Percentiles rank a stretch among this genome's conserved stretches.
These are phyloP conservation scores for Kuraishia hungarica DNA, from an alignment of 805 yeast species.

Conservation along the genomic window DNA sequence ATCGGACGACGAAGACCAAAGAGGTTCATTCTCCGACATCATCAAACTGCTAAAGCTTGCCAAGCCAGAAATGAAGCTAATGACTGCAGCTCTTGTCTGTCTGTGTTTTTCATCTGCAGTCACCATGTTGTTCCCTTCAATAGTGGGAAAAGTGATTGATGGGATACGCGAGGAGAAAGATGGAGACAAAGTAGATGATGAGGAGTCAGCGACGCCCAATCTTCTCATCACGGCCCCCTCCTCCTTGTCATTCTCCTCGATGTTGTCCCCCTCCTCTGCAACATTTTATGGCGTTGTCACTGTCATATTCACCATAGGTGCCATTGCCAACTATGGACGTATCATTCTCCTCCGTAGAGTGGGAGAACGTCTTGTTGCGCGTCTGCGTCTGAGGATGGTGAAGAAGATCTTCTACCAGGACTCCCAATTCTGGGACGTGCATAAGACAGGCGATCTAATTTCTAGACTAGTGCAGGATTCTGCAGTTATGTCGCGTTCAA, in stretches of 20 bases:
- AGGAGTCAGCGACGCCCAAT: constrained; percentile 1
- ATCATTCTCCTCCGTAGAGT: constrained; percentile 65
- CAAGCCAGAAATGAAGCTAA: constrained; percentile 44
- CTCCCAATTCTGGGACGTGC: constrained; percentile 80
- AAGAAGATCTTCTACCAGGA: constrained; percentile 77
- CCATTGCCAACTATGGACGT: constrained; percentile 74
- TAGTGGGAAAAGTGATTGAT: constrained; percentile 84
- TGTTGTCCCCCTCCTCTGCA: constrained; percentile 48
- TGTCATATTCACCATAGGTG: constrained; percentile 61
- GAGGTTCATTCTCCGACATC: constrained; percentile 24
- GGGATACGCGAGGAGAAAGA: constrained; percentile 34
- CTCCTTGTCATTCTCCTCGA: constrained; percentile 14
- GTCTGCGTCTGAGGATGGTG: constrained; percentile 70
- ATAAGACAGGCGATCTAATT: constrained; percentile 86
- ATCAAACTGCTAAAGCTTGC: constrained; percentile 45
- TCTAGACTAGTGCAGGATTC: constrained; percentile 86
- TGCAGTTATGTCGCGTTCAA: constrained; percentile 74
- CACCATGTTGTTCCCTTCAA: constrained; percentile 71
- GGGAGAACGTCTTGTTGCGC: constrained; percentile 83
- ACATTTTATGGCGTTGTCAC: constrained; percentile 58
- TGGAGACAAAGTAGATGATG: constrained; percentile 13
- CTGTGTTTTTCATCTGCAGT: constrained; percentile 68
- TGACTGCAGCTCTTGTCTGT: constrained; percentile 53
- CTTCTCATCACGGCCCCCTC: background rate
- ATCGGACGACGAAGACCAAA: background rate